Evolutionary conservation across 176 grass and related monocot genomes (phyloP), one percentile per base, ranked within the genome.

Genomic region (Aegilops longissima): DNA sequence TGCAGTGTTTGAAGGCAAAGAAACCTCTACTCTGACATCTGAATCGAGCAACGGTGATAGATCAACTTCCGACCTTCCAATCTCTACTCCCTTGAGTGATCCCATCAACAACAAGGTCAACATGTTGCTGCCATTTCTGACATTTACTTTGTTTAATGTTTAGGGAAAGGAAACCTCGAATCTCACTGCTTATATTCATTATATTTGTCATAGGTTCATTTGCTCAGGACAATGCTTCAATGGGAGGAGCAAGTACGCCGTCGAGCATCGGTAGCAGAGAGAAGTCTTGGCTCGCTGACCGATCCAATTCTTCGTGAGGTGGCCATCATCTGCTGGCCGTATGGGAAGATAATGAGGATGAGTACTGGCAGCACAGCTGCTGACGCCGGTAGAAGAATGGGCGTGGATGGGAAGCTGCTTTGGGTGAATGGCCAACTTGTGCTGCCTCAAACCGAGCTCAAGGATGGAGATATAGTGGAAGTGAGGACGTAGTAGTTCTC

Each of bases 381-480:
- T n/a, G 97, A 99, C 25, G 97, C 92, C 17, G 97, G 94, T 12
- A 91, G 94, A 79, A 92, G 97, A 81, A 96, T 99, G 86, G 94
- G 97, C 36, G 72, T 94, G 36, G 97, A 99, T 69, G 94, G 90
- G 36, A 93, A 90, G 86, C 80, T 94, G 65, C 85, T 99, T 33
- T 76, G 91, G 92, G 92, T 94, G 18, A 96, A 99, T 85, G 92
- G 94, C 40, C 97, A 94, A 74, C 82, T 99, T n/a, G 90, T 96
- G 31, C 75, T 87, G 16, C 97, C 97, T 4, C 92, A 94, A 64
- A 99, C 97, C 2, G 76, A 91, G 79, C 93, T 99, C 67, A 99
- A 96, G 78, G 97, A 94, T 89, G 94, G 97, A 13, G 97, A 99
- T 85, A 99, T 96, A 87, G 90, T 99, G 30, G 97, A 99, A 94